These are phyloP conservation scores for Quercus variabilis DNA, from an alignment of 306 rosid genomes.

Conservation along the genomic window DNA sequence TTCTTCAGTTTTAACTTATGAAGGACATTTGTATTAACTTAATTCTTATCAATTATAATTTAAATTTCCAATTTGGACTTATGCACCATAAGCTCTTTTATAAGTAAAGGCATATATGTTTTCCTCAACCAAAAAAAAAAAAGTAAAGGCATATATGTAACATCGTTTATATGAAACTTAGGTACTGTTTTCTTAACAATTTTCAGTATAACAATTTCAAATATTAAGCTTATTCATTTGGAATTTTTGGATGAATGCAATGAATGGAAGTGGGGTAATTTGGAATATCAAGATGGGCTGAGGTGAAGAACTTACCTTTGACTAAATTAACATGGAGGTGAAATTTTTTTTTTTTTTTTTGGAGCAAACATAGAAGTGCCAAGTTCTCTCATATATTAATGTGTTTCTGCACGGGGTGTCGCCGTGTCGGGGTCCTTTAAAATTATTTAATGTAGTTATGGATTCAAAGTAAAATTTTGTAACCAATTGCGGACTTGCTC, in stretches of 20 bases:
- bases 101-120: too few relatives aligned
- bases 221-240: neutral
- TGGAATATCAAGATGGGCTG: constrained; percentile 22
- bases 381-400: neutral
- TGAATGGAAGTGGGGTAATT: constrained; percentile 16
- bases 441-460: neutral
- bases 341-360: neutral
- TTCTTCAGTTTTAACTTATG: too few relatives aligned
- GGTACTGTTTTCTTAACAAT: too few relatives aligned
- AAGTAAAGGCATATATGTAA: too few relatives aligned
- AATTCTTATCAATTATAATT: too few relatives aligned
- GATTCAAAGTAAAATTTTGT: neutral
- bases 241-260: constrained; percentile 16
- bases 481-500: too few relatives aligned
- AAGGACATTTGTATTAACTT: too few relatives aligned
- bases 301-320: constrained; percentile 23
- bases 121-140: too few relatives aligned
- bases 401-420: constrained; percentile 11
- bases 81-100: too few relatives aligned
- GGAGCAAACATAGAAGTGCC: neutral
- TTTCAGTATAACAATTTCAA: too few relatives aligned
- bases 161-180: too few relatives aligned
- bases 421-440: neutral
- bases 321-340: constrained; percentile 10
- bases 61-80: too few relatives aligned